Evolutionary conservation across 75 land plant genomes (phyloP), one percentile per base, ranked within the genome.

Genomic region (Cunninghamia lanceolata): DNA sequence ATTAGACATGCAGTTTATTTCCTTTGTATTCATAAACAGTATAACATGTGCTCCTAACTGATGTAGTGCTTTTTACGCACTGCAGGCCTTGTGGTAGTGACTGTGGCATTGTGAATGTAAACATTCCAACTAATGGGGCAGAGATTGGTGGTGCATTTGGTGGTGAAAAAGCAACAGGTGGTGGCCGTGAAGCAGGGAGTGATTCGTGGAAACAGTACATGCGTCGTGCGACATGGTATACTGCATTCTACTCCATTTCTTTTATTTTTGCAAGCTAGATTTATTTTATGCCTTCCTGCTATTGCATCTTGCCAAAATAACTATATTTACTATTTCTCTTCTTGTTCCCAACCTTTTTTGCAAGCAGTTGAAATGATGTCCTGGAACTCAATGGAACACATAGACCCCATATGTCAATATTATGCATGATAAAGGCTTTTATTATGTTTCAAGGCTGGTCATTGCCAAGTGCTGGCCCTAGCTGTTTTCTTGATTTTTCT

Each of bases 91-190:
- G 84, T 75, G 99, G 99, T 76, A 98, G 99, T 91, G 99, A 98
- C 84, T 96, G 99, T 88, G 99, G 99, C 9, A 98, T 98, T 68
- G 99, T 98, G 4, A 96, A 98, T 83, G 97, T 96, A 25, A 98
- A 98, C 78, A 96, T 98, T 56, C 99, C 99, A 32, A 98, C 99
- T 66, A 98, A 93, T 91, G 99, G 99, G 5, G 99, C 99, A 34
- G 99, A 98, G 81, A 98, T 96, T 87, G 98, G 99, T 74, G 99
- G 99, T 84, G 99, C 99, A 71, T 98, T 98, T 91, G 99, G 99
- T 59, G 99, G 99, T 82, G 99, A 98, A 89, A 98, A 98, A 90
- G 99, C 98, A 21, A 98, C 99, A 16, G 98, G 99, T 14, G 99
- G 99, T 76, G 99, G 99, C 68, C 92, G 99, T 85, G 99, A 96